Base-by-base conservation (phyloP, 352 stramenopile genomes). In the Phytophthora crassamura region DNA sequence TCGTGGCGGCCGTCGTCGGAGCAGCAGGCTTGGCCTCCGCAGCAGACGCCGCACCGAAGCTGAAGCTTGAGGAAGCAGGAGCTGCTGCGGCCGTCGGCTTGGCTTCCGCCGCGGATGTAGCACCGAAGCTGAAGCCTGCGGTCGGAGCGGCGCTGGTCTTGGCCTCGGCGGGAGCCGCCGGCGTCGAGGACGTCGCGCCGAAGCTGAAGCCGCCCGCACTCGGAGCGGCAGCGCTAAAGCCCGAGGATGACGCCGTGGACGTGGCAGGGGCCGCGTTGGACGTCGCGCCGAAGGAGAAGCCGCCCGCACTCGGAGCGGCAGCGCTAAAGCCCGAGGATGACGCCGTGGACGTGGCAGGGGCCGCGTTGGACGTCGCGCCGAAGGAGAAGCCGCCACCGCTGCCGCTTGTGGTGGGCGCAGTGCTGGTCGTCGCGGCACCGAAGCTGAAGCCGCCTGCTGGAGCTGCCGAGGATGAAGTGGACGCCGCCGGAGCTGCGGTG, bases 371-470 rank as follows among this genome's bases (percentile, higher is more conserved):
- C 6, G 45, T 56, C 11, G 43, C 28, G 16, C 48, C 46, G 58
- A 67, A 56, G 12, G 40, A 53, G 45, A 61, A 50, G 12, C 56
- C 30, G 49, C 38, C 9, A 33, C 40, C 41, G 25, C 25, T 30
- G 25, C 25, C 6, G 25, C 25, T 30, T 11, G 60, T 11, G 18
- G 52, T 15, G 25, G 61, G 59, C 22, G 54, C 38, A 39, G 56
- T 32, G 8, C 55, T 16, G 7, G 68, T 28, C 1, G 39, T 12
- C 0, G 32, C 25, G 14, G 53, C 58, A 9, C 73, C 60, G 35
- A 80, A 78, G 57, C 47, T 65, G 36, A 82, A 82, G 42, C 59
- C 53, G 11, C 62, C 49, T 7, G 58, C 57, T 12, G 67, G 16
- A 53, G 53, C 59, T 18, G 52, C 20, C 16, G 50, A 33, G 4